Percentiles rank a stretch among this genome's conserved stretches.
These are phyloP conservation scores for Aspergillus aculeatus DNA, from an alignment of 2,329 filamentous ascomycete species.

Conservation along the genomic window DNA sequence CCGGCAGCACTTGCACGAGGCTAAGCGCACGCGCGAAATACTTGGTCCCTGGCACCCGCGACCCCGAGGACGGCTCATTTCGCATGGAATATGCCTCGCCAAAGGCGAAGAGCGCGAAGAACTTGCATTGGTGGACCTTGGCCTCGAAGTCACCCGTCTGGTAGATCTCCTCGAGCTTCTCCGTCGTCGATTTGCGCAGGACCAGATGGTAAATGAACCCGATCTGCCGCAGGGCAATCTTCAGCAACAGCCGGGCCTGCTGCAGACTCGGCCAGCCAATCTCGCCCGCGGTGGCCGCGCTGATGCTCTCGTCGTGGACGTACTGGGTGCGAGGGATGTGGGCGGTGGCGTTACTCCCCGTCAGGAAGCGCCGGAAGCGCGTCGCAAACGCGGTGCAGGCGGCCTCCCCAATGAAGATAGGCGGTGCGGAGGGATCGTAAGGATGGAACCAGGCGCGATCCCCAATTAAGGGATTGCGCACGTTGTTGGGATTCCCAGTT, in stretches of 20 bases:
- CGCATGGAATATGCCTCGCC: constrained; percentile 48
- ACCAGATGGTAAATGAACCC: constrained; percentile 38
- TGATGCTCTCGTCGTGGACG: constrained; percentile 32
- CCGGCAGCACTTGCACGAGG: constrained; percentile 44
- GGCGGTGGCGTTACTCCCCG: constrained; percentile 30
- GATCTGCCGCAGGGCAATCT: constrained; percentile 39
- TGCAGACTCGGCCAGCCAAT: constrained; percentile 37
- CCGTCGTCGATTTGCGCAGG: constrained; percentile 39
- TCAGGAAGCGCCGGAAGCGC: constrained; percentile 38
- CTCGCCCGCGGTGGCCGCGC: constrained; percentile 28
- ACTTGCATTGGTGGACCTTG: constrained; percentile 44
- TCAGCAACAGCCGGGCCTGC: constrained; percentile 37
- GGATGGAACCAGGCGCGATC: constrained; percentile 40
- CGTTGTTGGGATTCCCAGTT: constrained; percentile 25
- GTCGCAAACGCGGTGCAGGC: constrained; percentile 43
- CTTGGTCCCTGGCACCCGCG: constrained; percentile 43
- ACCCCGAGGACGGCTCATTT: constrained; percentile 32
- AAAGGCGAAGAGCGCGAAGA: constrained; percentile 47
- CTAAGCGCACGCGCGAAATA: constrained; percentile 46
- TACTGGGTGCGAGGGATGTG: constrained; percentile 38
- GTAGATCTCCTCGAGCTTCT: constrained; percentile 41
- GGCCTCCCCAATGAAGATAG: constrained; percentile 40
- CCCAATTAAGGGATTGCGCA: constrained; percentile 36
- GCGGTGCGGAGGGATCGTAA: constrained; percentile 36
- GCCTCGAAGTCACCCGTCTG: constrained; percentile 32